Conservation (phyloP, 257 asterid species). For the Lycium ferocissimum region DNA sequence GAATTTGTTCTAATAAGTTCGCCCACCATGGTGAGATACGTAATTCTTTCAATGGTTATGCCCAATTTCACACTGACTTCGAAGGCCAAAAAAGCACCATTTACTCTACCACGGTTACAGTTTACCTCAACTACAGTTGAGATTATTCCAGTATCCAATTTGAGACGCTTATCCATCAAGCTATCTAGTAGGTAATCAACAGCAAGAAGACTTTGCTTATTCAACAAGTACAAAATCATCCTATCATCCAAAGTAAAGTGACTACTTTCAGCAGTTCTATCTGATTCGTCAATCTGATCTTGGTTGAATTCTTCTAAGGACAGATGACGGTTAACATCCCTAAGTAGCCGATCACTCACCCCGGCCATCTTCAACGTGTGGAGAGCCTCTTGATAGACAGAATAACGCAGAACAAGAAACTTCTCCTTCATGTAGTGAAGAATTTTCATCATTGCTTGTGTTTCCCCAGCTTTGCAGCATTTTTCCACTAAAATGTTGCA, state of each 20-base stretch:
- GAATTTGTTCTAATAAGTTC: conserved; percentile 61
- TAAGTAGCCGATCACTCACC: conserved; percentile 62
- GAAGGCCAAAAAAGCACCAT: conserved; percentile 68
- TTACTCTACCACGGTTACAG: conserved; percentile 45
- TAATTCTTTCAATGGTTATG: conserved; percentile 53
- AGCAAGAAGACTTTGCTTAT: conserved; percentile 63
- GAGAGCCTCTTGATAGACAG: conserved; percentile 67
- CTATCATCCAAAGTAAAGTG: conserved; percentile 45
- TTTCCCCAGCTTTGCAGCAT: conserved; percentile 65
- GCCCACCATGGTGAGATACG: conserved; percentile 72
- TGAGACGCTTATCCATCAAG: conserved; percentile 48
- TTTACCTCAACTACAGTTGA: conserved; percentile 67
- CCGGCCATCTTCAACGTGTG: conserved; percentile 55
- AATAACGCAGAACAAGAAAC: conserved; percentile 71
- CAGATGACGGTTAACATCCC: conserved; percentile 75
- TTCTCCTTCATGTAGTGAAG: conserved; percentile 85
- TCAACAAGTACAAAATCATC: conserved; percentile 51
- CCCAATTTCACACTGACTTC: conserved; percentile 58
- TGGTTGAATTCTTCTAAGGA: conserved; percentile 43
- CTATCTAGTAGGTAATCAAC: conserved; percentile 67
- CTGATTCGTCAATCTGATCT: conserved; percentile 18
- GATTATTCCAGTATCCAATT: conserved; percentile 51
- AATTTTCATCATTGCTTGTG: conserved; percentile 60
- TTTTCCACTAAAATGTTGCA: conserved; percentile 83
- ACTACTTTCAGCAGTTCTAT: conserved; percentile 29